Base-by-base conservation (phyloP, 371 early-diverging fungal species). In the Zychaea mexicana region DNA sequence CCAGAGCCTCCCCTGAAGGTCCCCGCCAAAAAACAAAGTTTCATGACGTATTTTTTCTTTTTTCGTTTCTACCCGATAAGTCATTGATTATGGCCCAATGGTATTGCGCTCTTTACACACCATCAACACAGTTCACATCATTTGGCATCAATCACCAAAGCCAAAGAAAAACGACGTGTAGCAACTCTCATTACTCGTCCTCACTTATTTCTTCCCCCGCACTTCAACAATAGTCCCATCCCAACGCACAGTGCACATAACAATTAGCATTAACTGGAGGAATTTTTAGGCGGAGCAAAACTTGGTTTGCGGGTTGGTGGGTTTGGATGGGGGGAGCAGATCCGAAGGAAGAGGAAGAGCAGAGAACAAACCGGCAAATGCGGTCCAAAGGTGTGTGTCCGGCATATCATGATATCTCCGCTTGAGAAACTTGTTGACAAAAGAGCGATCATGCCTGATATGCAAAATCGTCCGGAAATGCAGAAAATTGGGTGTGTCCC, bases 11-110 rank as follows among this genome's bases (percentile, higher is more conserved):
- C 49, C 49, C 49, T 49, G 49, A 49, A 22, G 49, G 49, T 49
- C n/a, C 49, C 49, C 49, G n/a, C n/a, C 49, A 10, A 49, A 49
- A 45, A 49, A 49, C 49, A 49, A 49, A 49, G 49, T 49, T 49
- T 49, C 49, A 49, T 49, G 49, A 49, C 49, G 49, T 49, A 49
- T 49, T 22, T 24, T 49, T 24, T 22, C 5, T 19, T 19, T 49
- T 22, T 24, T 49, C n/a, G 5, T 3, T 19, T 19, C 13, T 24
- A 49, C 49, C 49, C 49, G 49, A 49, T 49, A 49, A 24, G 49
- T 49, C 10, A 24, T 49, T 49, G 49, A 49, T 49, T 49, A 49
- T 24, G 5, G 1, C 36, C 36, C 36, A 36, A 42, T 24, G 49
- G 13, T 22, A 49, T 17, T 45, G 17, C 6, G 7, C n/a, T 19